Percentiles rank a stretch among this genome's conserved stretches.
Conservation (phyloP, 2,329 filamentous ascomycete genomes). For the Metarhizium guizhouense region DNA sequence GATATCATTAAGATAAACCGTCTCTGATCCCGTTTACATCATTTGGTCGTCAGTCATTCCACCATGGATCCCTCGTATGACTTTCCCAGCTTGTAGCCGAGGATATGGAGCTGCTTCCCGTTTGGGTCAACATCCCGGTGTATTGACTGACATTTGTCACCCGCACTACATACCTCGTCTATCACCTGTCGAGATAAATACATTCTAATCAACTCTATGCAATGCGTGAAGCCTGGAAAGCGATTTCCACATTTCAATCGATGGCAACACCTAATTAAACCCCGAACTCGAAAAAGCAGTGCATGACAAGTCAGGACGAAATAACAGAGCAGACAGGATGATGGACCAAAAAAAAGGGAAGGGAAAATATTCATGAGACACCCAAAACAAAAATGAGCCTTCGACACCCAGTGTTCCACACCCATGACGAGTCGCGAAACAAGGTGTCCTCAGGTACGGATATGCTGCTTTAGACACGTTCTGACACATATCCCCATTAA, state of each 20-base stretch:
- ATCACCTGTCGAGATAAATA: background rate
- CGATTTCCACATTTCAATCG: background rate
- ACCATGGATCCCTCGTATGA: background rate
- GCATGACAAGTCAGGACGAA: background rate
- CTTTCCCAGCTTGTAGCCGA: background rate
- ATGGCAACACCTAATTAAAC: background rate
- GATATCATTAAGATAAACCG: background rate
- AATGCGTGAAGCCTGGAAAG: background rate
- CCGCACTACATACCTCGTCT: background rate
- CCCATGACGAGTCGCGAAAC: slow-evolving; percentile 4
- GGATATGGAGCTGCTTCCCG: background rate
- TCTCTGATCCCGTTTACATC: background rate
- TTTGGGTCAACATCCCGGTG: background rate
- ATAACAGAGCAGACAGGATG: background rate
- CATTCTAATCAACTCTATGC: background rate
- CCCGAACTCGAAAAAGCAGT: background rate
- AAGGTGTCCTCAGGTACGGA: slow-evolving; percentile 4
- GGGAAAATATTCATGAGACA: background rate
- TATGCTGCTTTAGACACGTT: slow-evolving; percentile 6
- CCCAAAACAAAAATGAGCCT: slow-evolving; percentile 1
- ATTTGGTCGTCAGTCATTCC: background rate
- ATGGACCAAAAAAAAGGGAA: slow-evolving; percentile 6
- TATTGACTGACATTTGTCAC: background rate
- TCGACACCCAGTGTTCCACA: slow-evolving; percentile 11
- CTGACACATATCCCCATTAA: background rate